These are phyloP conservation scores for Claviceps purpurea DNA, from an alignment of 2,329 filamentous ascomycete genomes.

Conservation along the genomic window DNA sequence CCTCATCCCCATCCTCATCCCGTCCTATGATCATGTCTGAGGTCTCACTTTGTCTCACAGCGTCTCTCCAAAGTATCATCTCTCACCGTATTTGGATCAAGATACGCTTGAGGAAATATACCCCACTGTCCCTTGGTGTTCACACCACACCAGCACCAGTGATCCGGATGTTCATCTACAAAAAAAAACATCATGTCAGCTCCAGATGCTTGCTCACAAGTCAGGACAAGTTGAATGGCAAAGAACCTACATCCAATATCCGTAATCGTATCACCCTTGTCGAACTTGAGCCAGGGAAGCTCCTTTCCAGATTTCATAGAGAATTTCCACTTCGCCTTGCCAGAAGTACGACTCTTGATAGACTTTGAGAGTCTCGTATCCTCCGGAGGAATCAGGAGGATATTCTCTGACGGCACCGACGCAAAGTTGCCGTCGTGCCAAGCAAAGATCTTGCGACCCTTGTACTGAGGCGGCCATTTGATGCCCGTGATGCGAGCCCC, in stretches of 20 bases:
- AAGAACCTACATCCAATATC: conserved; percentile 44
- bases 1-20: not conserved
- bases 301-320: conserved; percentile 28
- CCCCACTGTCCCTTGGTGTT: conserved; percentile 39
- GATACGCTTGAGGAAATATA: conserved; percentile 37
- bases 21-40: no score
- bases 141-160: conserved; percentile 44
- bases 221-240: not conserved
- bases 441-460: conserved; percentile 41
- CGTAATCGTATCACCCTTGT: conserved; percentile 53
- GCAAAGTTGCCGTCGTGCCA: conserved; percentile 41
- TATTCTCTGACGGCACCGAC: conserved; percentile 33
- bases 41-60: not conserved
- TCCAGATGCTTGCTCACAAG: not conserved
- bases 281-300: conserved; percentile 42
- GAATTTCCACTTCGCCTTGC: conserved; percentile 40
- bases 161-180: conserved; percentile 30
- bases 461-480: conserved; percentile 35
- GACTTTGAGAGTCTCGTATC: conserved; percentile 30
- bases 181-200: conserved; percentile 2
- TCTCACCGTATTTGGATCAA: conserved; percentile 31
- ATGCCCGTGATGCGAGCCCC: conserved; percentile 38
- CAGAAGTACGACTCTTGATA: conserved; percentile 31
- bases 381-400: conserved; percentile 34
- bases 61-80: conserved; percentile 12